A percentile compares a stretch with the other conserved stretches of the same genome.
Evolutionary conservation across 352 stramenopile species (phyloP).

Genomic region (Phytophthora chlamydospora): DNA sequence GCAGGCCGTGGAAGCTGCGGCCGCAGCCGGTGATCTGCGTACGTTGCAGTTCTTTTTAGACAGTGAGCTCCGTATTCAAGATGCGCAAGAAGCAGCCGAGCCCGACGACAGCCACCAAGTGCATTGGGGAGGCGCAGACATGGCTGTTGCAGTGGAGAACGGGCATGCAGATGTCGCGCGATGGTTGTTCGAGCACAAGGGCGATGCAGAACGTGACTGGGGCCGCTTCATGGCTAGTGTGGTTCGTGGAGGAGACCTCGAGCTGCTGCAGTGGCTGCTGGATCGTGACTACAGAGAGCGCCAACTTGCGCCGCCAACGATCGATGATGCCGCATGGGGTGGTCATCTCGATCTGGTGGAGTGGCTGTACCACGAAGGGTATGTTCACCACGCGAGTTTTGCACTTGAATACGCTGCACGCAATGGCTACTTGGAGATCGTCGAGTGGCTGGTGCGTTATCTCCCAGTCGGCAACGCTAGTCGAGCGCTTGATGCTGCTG

Average conservation of each 20-base stretch:
- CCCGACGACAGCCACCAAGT: constrained; percentile 23
- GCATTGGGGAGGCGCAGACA: constrained; percentile 31
- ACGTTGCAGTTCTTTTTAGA: constrained; percentile 31
- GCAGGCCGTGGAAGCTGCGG: constrained; percentile 32
- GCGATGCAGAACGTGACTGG: constrained; percentile 32
- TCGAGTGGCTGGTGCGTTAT: constrained; percentile 38
- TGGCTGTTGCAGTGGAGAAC: constrained; percentile 35
- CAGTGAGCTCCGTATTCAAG: constrained; percentile 1
- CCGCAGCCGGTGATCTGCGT: constrained; percentile 9
- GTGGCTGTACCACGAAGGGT: constrained; percentile 37
- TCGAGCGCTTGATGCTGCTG: constrained; percentile 35
- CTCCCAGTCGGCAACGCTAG: constrained; percentile 39
- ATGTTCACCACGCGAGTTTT: constrained; percentile 33
- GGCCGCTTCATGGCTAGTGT: constrained; percentile 30
- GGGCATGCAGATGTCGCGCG: constrained; percentile 15
- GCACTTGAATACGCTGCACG: constrained; percentile 43
- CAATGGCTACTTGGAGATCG: constrained; percentile 44
- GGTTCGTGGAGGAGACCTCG: constrained; percentile 22
- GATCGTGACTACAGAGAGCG: constrained; percentile 25
- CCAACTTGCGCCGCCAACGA: constrained; percentile 32
- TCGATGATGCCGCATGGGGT: constrained; percentile 36
- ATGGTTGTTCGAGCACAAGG: constrained; percentile 34
- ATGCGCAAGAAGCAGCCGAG: constrained; percentile 1
- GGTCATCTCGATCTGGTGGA: constrained; percentile 31
- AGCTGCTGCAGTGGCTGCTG: constrained; percentile 38